Conservation (phyloP, 2,329 filamentous ascomycete species). For the Trichoderma sp. region DNA sequence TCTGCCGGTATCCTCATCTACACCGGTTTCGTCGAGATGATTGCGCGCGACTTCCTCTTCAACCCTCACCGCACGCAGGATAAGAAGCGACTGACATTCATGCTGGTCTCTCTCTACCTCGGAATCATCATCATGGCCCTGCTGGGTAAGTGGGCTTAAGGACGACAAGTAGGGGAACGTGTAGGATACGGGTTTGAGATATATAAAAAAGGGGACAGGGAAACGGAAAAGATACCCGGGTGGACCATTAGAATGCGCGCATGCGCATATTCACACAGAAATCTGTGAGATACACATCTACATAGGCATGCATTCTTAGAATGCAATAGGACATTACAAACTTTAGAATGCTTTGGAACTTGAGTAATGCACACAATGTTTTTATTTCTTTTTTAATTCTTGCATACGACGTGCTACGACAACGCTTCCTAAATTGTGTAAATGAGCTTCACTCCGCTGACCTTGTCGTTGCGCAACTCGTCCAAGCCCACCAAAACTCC, state of each 20-base stretch:
- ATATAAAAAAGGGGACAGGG: not conserved
- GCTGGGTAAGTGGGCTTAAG: conserved; percentile 74
- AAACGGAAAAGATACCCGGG: not conserved
- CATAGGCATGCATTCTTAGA: not conserved
- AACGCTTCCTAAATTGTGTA: not conserved
- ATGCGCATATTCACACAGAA: not conserved
- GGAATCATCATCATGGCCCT: conserved; percentile 76
- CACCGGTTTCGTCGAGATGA: conserved; percentile 81
- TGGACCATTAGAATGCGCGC: not conserved
- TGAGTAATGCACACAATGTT: not conserved
- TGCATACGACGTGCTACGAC: not conserved
- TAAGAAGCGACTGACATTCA: conserved; percentile 48
- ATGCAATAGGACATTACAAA: not conserved
- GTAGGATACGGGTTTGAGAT: not conserved
- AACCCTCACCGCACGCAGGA: conserved; percentile 70
- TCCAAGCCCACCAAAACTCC: conserved; percentile 37
- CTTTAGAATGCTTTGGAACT: not conserved
- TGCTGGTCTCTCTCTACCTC: conserved; percentile 62
- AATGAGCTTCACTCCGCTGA: conserved; percentile 18
- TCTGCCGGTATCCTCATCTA: conserved; percentile 85
- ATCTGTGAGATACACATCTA: not conserved
- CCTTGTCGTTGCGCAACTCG: conserved; percentile 17
- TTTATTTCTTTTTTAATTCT: not conserved
- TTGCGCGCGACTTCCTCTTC: conserved; percentile 94
- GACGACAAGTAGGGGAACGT: not conserved